A percentile compares a stretch with the other conserved stretches of the same genome.
phyloP scores from a whole-genome alignment of 305 asterid genomes.

The Solanum hybrid region DNA sequence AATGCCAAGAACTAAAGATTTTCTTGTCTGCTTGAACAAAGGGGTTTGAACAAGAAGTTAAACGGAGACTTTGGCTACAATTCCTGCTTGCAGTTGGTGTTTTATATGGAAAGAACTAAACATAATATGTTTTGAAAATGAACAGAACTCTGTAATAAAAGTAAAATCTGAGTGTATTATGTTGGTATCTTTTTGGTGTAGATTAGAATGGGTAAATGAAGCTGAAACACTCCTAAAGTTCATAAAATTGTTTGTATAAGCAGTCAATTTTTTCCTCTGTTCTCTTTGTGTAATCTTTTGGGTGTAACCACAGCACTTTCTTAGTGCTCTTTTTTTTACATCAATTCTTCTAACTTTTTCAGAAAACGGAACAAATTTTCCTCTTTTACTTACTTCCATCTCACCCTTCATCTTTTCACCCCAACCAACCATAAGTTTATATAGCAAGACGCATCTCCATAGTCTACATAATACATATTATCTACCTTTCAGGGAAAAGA shows the following conservation, averaged over 20 bases:
- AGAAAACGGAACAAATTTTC: neutral
- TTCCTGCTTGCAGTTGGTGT: neutral
- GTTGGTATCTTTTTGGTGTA: neutral
- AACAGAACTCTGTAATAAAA: neutral
- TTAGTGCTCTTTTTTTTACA: neutral
- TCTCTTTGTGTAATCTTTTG: neutral
- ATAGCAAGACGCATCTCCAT: neutral
- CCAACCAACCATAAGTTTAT: neutral
- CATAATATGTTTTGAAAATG: neutral
- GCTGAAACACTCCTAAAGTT: neutral
- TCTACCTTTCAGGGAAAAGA: constrained; percentile 1
- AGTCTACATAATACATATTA: neutral
- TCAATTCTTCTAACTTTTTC: neutral
- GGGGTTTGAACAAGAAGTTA: neutral
- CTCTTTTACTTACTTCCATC: neutral
- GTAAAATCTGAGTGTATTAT: neutral
- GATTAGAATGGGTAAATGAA: neutral
- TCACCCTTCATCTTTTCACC: neutral
- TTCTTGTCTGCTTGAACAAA: neutral
- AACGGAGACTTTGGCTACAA: neutral
- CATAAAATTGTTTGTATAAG: neutral
- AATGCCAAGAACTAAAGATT: neutral
- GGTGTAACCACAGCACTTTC: neutral
- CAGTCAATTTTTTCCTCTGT: neutral
- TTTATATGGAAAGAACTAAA: neutral